Conservation (phyloP, 371 early-diverging fungal species). For the Mortierella sp. region DNA sequence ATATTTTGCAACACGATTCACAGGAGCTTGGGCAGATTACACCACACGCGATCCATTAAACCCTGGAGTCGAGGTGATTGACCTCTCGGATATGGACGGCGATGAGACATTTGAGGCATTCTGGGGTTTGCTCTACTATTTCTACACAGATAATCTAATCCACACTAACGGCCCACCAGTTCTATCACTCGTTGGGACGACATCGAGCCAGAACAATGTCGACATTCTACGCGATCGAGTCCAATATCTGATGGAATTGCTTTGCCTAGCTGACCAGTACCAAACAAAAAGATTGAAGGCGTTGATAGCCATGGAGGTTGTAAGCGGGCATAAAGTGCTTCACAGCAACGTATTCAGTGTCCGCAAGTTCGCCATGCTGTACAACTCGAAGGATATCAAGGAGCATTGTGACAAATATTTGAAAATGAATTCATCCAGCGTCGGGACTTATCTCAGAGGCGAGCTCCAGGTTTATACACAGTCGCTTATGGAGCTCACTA, state of each 20-base stretch:
- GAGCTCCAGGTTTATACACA: slow-evolving; percentile 1
- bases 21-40: slow-evolving; percentile 6
- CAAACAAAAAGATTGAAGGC: slow-evolving; percentile 13
- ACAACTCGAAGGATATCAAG: slow-evolving; percentile 5
- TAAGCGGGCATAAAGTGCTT: neutral
- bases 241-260: slow-evolving; percentile 24
- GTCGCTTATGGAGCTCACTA: neutral
- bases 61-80: slow-evolving; percentile 11
- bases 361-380: neutral
- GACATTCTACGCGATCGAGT: slow-evolving; percentile 11
- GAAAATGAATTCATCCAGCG: slow-evolving; percentile 1
- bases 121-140: slow-evolving; percentile 36
- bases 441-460: slow-evolving; percentile 9
- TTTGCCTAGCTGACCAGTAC: slow-evolving; percentile 10
- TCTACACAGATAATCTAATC: slow-evolving; percentile 28
- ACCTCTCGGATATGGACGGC: neutral
- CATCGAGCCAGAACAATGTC: neutral
- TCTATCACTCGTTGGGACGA: too few relatives aligned
- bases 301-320: slow-evolving; percentile 16
- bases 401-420: slow-evolving; percentile 20
- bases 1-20: slow-evolving; percentile 14
- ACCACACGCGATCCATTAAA: slow-evolving; percentile 5
- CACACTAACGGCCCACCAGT: slow-evolving; percentile 10
- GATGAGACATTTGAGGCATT: slow-evolving; percentile 11
- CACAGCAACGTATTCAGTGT: slow-evolving; percentile 27